Conservation (phyloP, 2,329 filamentous ascomycete genomes). For the Pseudogymnoascus sp. region DNA sequence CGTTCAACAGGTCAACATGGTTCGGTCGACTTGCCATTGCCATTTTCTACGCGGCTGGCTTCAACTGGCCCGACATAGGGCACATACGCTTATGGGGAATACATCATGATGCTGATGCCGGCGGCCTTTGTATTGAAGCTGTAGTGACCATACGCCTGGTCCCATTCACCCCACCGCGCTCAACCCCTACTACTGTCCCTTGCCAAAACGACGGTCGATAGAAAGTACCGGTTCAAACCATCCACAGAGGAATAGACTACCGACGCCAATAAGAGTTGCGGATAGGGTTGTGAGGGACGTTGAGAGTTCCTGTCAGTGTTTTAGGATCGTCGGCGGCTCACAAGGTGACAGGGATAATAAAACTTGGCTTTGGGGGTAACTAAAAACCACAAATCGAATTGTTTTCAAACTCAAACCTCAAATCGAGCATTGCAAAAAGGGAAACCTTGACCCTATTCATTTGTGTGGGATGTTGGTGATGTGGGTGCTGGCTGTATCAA, state of each 20-base stretch:
- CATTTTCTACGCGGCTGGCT: too few relatives aligned
- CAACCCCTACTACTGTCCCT: too few relatives aligned
- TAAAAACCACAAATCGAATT: not conserved
- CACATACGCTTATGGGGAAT: too few relatives aligned
- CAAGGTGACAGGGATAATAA: not conserved
- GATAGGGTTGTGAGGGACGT: not conserved
- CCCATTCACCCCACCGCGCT: too few relatives aligned
- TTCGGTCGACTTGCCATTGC: too few relatives aligned
- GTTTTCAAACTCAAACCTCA: not conserved
- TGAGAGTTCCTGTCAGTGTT: not conserved
- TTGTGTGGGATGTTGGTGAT: not conserved
- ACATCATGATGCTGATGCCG: too few relatives aligned
- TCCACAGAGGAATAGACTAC: not conserved
- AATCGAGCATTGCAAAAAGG: not conserved
- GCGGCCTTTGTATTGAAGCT: too few relatives aligned
- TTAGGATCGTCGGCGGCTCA: not conserved
- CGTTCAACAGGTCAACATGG: too few relatives aligned
- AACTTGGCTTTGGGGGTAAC: not conserved
- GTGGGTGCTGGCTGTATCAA: not conserved
- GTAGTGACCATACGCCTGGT: too few relatives aligned
- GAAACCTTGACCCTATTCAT: not conserved
- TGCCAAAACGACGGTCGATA: too few relatives aligned
- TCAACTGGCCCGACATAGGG: too few relatives aligned
- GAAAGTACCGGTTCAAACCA: too few relatives aligned
- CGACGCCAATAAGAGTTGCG: not conserved